Conservation (phyloP, 2,329 filamentous ascomycete genomes). For the Sporothrix dimorphospora region DNA sequence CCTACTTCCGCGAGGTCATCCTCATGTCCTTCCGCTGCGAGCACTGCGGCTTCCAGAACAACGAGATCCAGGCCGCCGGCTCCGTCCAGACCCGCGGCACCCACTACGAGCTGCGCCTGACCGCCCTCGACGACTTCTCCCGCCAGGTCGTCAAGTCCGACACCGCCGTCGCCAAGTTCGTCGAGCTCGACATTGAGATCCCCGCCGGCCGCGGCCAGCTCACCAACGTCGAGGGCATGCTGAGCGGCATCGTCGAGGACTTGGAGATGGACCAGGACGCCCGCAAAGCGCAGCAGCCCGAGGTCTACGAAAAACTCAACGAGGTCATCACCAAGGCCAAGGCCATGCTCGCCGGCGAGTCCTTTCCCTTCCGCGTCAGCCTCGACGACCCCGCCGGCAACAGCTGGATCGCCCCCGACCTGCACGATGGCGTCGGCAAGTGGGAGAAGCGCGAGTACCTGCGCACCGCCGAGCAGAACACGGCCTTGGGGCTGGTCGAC, state of each 20-base stretch:
- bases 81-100: constrained; percentile 87
- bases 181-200: constrained; percentile 91
- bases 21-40: constrained; percentile 96
- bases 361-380: constrained; percentile 84
- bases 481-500: constrained; percentile 74
- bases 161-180: constrained; percentile 79
- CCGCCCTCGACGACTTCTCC: constrained; percentile 72
- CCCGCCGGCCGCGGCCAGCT: constrained; percentile 88
- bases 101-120: constrained; percentile 81
- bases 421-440: constrained; percentile 79
- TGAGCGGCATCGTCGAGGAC: constrained; percentile 77
- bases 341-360: constrained; percentile 75
- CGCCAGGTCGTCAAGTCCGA: constrained; percentile 94
- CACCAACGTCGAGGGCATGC: constrained; percentile 88
- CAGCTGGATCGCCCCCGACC: constrained; percentile 91
- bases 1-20: constrained; percentile 96
- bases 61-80: constrained; percentile 90
- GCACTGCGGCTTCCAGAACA: constrained; percentile 86
- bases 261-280: constrained; percentile 80
- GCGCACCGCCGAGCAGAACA: constrained; percentile 84
- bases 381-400: constrained; percentile 94
- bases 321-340: constrained; percentile 73
- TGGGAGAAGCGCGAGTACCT: constrained; percentile 85
- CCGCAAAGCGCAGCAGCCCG: constrained; percentile 75
- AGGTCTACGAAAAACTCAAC: constrained; percentile 76